Base-by-base conservation (phyloP, 345 rosid genomes). In the Mangifera indica region DNA sequence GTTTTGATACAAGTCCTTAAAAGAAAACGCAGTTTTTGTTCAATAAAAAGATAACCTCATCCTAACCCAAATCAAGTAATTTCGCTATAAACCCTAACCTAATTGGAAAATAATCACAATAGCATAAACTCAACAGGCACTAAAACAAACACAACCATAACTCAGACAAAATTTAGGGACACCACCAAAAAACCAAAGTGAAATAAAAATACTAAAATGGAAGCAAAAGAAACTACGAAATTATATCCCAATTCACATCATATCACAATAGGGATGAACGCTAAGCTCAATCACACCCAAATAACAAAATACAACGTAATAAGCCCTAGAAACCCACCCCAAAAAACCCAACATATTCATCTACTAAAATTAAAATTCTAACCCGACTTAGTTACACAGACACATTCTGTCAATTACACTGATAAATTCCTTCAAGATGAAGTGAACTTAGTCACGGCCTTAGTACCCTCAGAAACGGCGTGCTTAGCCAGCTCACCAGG, bases 391-490 rank as follows among this genome's bases (percentile, higher is more conserved):
- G 69, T 72, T 75, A 34, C 67, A 72, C 60, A 78, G 67, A 37
- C 29, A 18, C 6, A 29, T 0, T 42, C 1, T 37, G 45, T 48
- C 10, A 62, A 57, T 45, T 18, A 57, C 37, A 18, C 20, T 37
- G 9, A 69, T 17, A 29, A 24, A 14, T 1, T 3, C 13, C 8
- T 70, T 78, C 64, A 84, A 61, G 85, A 74, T 14, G 84, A 81
- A 2, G 87, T 84, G 45, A 84, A 84, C 64, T 84, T 84, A 0
- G 84, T 83, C 0, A 83, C 87, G 2, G 87, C 87, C 74, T 79
- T 79, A n/a, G 82, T 79, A 18, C 82, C 79, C 71, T 79, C 82
- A 56, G 82, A 79, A 26, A 79, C 82, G n/a, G 82, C 82, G 42
- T 79, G 82, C 82, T 79, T 79, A 12, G 82, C 79, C 46, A 79